Evolutionary conservation across 2,329 filamentous ascomycete genomes (phyloP), one percentile per base, ranked within the genome.

Genomic region (Huntiella moniliformis): DNA sequence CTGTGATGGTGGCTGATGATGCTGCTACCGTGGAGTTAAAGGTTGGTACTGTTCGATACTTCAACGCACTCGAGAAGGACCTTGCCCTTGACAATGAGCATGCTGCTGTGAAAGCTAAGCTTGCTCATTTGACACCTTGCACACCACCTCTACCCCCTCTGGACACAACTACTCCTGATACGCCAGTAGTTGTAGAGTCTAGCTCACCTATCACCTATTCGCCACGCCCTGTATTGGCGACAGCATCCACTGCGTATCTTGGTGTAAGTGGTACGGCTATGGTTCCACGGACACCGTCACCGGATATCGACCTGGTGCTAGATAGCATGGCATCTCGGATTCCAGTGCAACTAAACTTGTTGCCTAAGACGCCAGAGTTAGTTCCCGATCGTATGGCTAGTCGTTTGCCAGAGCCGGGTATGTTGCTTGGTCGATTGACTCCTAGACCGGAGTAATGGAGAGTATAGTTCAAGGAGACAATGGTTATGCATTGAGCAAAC

Each of bases 1-100:
- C 83, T 45, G 76, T 91, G 68, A 77, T 91, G 53, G 82, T 88
- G 7, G 82, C 81, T 39, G 84, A 92, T 55, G 82, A 88, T 55
- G 82, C 88, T 56, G 78, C 79, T 12, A 83, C 79, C 1, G 63
- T 80, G 11, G 78, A 82, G 58, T 64, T 83, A 44, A 77, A 78
- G 57, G 78, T 82, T 51, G 82, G 82, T 65, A 82, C 79, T 0
- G 79, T 82, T 35, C 52, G 76, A 64, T 82, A 82, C 58, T 82
- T 82, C 60, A 80, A 80, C 62, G 76, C 72, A 51, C 80, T 82
- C 54, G 77, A 82, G 59, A 68, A 6, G 11, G 39, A 74, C 55
- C 68, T 79, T 2, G 75, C 74, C 54, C 68, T 79, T 1, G 75
- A 75, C 38, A 66, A 57, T 17, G 63, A 67, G 50, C 65, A 71